Conservation (phyloP, 202 grass and related monocot genomes). For the Zoysia matrella region DNA sequence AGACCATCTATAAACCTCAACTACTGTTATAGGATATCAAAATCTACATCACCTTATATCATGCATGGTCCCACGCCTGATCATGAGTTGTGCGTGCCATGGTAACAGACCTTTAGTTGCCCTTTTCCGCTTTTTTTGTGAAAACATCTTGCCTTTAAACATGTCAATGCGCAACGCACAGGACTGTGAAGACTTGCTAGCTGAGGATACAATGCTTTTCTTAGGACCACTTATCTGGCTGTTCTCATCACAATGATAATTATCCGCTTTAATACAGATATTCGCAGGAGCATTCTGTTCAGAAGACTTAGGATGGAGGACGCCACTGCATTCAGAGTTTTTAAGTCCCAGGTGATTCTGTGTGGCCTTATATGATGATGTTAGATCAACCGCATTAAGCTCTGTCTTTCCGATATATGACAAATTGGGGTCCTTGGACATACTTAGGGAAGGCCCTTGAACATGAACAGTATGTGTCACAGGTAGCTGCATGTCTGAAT, state of each 20-base stretch:
- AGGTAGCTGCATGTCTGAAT: slow-evolving; percentile 25
- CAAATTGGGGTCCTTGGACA: slow-evolving; percentile 30
- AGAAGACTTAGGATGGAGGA: slow-evolving; percentile 15
- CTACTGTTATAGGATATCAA: not conserved
- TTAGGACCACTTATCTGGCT: slow-evolving; percentile 33
- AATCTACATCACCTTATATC: slow-evolving; percentile 44
- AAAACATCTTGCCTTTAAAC: slow-evolving; percentile 27
- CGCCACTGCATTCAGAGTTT: slow-evolving; percentile 24
- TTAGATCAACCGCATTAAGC: slow-evolving; percentile 23
- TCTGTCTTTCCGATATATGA: slow-evolving; percentile 36
- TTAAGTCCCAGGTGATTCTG: slow-evolving; percentile 31
- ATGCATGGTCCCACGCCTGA: slow-evolving; percentile 5
- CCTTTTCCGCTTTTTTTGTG: slow-evolving; percentile 52
- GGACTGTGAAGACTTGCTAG: slow-evolving; percentile 21
- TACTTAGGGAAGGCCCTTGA: slow-evolving; percentile 27
- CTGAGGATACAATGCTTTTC: slow-evolving; percentile 33
- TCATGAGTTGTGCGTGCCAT: slow-evolving; percentile 38
- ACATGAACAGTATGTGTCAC: slow-evolving; percentile 33
- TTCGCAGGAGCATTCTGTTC: slow-evolving; percentile 32
- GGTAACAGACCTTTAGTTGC: slow-evolving; percentile 35
- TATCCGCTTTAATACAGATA: slow-evolving; percentile 10
- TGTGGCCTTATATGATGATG: not conserved
- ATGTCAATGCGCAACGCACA: slow-evolving; percentile 12
- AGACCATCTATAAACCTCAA: slow-evolving; percentile 2
- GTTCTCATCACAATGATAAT: slow-evolving; percentile 22